These are phyloP conservation scores for Cucurbita pepo DNA, from an alignment of 306 rosid genomes.

Conservation along the genomic window DNA sequence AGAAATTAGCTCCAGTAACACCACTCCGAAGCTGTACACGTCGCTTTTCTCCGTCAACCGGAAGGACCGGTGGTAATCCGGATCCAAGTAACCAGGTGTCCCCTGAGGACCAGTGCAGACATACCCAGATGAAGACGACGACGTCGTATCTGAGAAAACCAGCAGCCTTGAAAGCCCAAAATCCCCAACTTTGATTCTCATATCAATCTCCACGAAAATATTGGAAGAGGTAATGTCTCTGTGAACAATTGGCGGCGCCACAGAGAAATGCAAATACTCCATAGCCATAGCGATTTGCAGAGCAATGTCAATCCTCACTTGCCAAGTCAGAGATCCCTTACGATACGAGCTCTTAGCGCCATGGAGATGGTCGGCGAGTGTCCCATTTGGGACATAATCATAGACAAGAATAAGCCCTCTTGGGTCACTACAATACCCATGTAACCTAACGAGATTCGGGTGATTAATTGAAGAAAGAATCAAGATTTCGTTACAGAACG, in stretches of 20 bases:
- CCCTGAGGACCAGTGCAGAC: conserved; percentile 99
- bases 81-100: conserved; percentile 90
- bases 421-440: conserved; percentile 89
- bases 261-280: conserved; percentile 85
- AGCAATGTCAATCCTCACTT: conserved; percentile 56
- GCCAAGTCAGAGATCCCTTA: conserved; percentile 49
- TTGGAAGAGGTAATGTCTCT: conserved; percentile 81
- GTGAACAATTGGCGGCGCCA: conserved; percentile 68
- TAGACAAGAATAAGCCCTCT: conserved; percentile 66
- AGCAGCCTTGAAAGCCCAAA: conserved; percentile 80
- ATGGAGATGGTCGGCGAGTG: conserved; percentile 78
- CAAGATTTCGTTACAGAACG: conserved; percentile 85
- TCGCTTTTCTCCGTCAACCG: conserved; percentile 90
- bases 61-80: conserved; percentile 83
- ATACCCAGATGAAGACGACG: conserved; percentile 30
- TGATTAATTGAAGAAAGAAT: conserved; percentile 76
- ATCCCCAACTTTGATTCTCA: conserved; percentile 86
- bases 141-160: conserved; percentile 35
- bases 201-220: conserved; percentile 67
- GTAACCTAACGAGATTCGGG: conserved; percentile 78
- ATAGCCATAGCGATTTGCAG: conserved; percentile 72
- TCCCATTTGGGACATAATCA: conserved; percentile 81
- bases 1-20: conserved; percentile 54
- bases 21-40: conserved; percentile 91
- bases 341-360: conserved; percentile 24